phyloP scores from a whole-genome alignment of 768 basidiomycete genomes.

The Dioszegia crocea region DNA sequence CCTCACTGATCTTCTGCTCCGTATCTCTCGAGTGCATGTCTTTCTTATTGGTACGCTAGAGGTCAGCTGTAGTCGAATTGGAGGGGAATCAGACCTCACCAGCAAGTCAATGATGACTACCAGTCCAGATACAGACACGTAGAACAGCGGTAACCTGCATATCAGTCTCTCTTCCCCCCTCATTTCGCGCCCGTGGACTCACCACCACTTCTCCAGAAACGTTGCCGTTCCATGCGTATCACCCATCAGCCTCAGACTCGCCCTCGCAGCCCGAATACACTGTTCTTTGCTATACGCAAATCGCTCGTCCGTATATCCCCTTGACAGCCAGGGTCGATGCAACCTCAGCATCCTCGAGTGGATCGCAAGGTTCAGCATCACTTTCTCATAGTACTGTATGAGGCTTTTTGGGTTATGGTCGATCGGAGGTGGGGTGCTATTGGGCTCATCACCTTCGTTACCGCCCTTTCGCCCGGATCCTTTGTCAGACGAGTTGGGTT shows the following conservation, averaged over 20 bases:
- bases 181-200: no score
- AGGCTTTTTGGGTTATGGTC: conserved; percentile 30
- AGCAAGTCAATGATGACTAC: conserved; percentile 49
- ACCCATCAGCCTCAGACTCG: conserved; percentile 47
- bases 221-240: conserved; percentile 40
- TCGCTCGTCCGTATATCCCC: conserved; percentile 48
- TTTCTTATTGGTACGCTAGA: conserved; percentile 11
- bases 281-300: conserved; percentile 50
- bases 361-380: conserved; percentile 47
- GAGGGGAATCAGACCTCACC: no score
- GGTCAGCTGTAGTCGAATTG: no score
- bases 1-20: conserved; percentile 42
- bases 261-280: conserved; percentile 50
- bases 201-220: conserved; percentile 51
- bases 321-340: conserved; percentile 49
- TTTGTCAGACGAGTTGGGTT: conserved; percentile 27
- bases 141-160: conserved; percentile 17
- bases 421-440: not conserved
- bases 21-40: conserved; percentile 40
- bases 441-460: not conserved
- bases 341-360: conserved; percentile 49
- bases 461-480: not conserved
- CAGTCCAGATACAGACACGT: conserved; percentile 43
- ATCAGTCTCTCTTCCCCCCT: conserved; percentile 1
- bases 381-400: conserved; percentile 49